These are phyloP conservation scores for Ampelocalamus luodianensis DNA, from an alignment of 176 grass and related monocot species.

Conservation along the genomic window DNA sequence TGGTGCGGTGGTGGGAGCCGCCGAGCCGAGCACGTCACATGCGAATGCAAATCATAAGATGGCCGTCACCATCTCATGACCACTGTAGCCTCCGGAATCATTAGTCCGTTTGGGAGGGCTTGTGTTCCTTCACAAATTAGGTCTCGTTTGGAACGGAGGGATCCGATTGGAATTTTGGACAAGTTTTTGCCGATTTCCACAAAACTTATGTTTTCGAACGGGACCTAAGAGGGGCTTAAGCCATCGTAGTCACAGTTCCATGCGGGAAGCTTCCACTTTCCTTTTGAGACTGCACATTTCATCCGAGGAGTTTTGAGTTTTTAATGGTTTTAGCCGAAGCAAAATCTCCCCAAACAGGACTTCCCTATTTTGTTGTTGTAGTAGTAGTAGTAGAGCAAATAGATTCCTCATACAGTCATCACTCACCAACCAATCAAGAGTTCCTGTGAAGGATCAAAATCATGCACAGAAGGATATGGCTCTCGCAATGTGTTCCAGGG, in stretches of 20 bases:
- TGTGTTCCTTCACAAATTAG: background rate
- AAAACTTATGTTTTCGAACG: too few relatives aligned
- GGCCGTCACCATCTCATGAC: slow-evolving; percentile 29
- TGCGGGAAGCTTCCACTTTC: too few relatives aligned
- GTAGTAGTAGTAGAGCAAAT: background rate
- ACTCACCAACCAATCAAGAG: background rate
- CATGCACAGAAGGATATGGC: background rate
- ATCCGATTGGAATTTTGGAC: too few relatives aligned
- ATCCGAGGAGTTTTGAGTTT: too few relatives aligned
- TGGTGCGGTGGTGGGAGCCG: slow-evolving; percentile 20
- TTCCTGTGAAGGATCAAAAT: background rate
- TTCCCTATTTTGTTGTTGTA: too few relatives aligned
- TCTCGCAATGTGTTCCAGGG: background rate
- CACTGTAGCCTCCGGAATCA: background rate
- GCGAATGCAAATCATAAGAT: background rate
- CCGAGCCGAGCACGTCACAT: slow-evolving; percentile 32
- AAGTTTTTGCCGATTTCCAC: too few relatives aligned
- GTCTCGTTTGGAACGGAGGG: too few relatives aligned
- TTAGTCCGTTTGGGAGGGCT: background rate
- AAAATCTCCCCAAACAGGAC: too few relatives aligned
- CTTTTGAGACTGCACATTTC: too few relatives aligned
- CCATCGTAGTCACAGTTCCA: too few relatives aligned
- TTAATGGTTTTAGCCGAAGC: too few relatives aligned
- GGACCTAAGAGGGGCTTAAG: too few relatives aligned
- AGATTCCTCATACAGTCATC: background rate